Evolutionary conservation across 805 yeast species (phyloP), one percentile per base, ranked within the genome.

Genomic region (Wickerhamomyces bovis): DNA sequence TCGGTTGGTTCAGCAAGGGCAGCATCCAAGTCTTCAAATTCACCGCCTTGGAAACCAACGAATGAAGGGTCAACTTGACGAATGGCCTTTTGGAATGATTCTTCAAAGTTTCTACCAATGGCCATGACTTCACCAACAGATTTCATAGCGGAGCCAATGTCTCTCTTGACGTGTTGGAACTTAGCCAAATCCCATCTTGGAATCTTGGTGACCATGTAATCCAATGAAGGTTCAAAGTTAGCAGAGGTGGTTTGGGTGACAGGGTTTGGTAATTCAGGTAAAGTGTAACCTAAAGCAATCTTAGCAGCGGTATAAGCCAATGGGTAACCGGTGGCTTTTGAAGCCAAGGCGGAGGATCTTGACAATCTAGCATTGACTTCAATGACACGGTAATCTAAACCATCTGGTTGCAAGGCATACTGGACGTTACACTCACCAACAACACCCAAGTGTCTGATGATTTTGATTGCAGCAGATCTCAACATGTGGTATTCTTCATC

Each of bases 81-180:
- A 55, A 92, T 82, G 39, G 98, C 98, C 76, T 92, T 92, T 74
- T 94, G 97, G 77, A 92, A 84, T 31, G 97, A 85, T 72, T 92
- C 99, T 73, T 92, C 99, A 65, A 92, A 92, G 54, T 83, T 92
- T 72, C 99, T 84, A 63, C 99, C 99, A 63, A 92, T 94, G 41
- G 97, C 95, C 99, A 92, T 92, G 49, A 92, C 99, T 71, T 92
- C 99, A 68, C 99, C 99, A 46, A 92, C 99, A 49, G 97, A 90
- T 70, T 92, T 92, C 99, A 92, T 92, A 39, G 97, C 82, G 10
- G 96, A 87, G 42, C 97, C 96, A 63, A 92, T 85, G 52, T 85
- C 89, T 68, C 96, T 81, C 67, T 88, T 86, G 53, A 92, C 99
- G 63, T 89, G 95, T 66, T 86, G 95, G 75, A 92, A 94, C 76